Conservation (phyloP, 345 rosid genomes). For the Passiflora organensis region DNA sequence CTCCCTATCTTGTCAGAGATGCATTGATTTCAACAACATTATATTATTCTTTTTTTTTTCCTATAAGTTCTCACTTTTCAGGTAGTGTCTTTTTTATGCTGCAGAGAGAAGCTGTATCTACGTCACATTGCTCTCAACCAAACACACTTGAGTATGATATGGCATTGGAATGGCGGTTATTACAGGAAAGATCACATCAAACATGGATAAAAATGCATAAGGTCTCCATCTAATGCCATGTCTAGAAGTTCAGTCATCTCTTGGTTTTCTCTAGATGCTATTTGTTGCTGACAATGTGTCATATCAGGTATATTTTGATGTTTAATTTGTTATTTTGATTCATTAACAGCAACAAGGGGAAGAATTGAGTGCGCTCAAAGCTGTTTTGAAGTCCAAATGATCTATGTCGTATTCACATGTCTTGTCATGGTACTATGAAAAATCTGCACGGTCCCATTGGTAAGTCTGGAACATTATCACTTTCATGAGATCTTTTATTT, state of each 20-base stretch:
- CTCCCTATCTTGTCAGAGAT: neutral
- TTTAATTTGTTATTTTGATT: slow-evolving; percentile 1
- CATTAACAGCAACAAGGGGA: slow-evolving; percentile 52
- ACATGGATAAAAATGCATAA: slow-evolving; percentile 30
- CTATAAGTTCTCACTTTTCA: neutral
- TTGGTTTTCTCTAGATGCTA: slow-evolving; percentile 4
- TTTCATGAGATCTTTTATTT: no score
- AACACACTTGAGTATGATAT: slow-evolving; percentile 79
- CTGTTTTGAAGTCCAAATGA: slow-evolving; percentile 45
- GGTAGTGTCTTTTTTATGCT: neutral
- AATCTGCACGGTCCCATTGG: no score
- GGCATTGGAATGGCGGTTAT: slow-evolving; percentile 83
- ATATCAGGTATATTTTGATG: slow-evolving; percentile 8
- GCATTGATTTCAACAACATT: neutral
- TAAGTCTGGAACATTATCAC: no score
- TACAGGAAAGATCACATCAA: slow-evolving; percentile 38
- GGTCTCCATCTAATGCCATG: slow-evolving; percentile 28
- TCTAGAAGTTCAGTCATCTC: neutral
- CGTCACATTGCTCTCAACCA: slow-evolving; percentile 86
- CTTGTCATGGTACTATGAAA: no score
- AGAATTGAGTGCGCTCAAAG: slow-evolving; percentile 37
- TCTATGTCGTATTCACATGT: neutral
- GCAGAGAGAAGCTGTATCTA: slow-evolving; percentile 76
- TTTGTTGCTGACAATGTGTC: slow-evolving; percentile 1
- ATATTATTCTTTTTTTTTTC: neutral